Percentiles rank a stretch among this genome's conserved stretches.
Conservation (phyloP, 2,329 filamentous ascomycete species). For the Pseudocercospora cruenta region DNA sequence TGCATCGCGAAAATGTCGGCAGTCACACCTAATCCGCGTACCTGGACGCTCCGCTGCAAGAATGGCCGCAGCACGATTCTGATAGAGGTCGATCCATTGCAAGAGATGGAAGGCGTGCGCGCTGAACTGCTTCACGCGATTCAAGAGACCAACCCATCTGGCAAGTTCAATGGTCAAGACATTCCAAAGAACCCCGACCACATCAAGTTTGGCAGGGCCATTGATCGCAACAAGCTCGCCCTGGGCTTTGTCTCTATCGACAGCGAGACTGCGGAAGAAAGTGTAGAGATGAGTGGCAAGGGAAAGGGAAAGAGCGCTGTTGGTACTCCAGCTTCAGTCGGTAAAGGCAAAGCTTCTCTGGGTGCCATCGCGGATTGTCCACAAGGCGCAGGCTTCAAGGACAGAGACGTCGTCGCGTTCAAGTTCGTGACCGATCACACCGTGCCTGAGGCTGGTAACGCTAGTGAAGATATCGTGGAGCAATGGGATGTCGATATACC, state of each 20-base stretch:
- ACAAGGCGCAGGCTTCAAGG: constrained; percentile 38
- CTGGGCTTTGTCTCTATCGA: constrained; percentile 46
- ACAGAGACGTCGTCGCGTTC: constrained; percentile 41
- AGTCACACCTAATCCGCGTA: constrained; percentile 34
- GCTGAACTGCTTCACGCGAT: constrained; percentile 47
- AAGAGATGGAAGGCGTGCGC: constrained; percentile 47
- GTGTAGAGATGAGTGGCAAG: constrained; percentile 41
- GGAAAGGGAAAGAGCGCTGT: constrained; percentile 44
- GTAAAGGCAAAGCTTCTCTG: constrained; percentile 36
- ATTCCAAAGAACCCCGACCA: constrained; percentile 46
- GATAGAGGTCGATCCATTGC: constrained; percentile 50
- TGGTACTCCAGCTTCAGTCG: constrained; percentile 1
- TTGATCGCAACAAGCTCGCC: constrained; percentile 45
- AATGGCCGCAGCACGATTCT: constrained; percentile 50
- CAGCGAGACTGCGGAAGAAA: constrained; percentile 25
- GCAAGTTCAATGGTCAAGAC: constrained; percentile 39
- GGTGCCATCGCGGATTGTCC: constrained; percentile 43
- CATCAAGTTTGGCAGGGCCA: constrained; percentile 47
- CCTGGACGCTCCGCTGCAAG: constrained; percentile 53
- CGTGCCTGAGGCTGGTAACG: constrained; percentile 25
- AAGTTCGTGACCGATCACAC: constrained; percentile 35
- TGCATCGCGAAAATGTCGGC: constrained; percentile 14
- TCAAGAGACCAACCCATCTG: constrained; percentile 42
- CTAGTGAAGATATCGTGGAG: constrained; percentile 27
- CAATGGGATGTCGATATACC: constrained; percentile 41